phyloP scores from a whole-genome alignment of 345 rosid species.

The Brassica carinata region DNA sequence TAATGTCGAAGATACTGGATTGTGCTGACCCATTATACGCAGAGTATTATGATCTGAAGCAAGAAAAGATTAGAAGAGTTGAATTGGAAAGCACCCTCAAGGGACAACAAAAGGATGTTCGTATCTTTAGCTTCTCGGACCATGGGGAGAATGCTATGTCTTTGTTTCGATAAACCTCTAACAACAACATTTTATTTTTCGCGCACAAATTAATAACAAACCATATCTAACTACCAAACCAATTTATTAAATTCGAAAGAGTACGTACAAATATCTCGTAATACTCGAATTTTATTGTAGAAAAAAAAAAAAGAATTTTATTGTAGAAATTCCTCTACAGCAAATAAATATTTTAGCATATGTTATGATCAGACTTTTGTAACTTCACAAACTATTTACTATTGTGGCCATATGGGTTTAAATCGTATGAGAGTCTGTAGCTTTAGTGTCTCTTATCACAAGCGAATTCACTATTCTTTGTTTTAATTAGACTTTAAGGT shows the following conservation, averaged over 20 bases:
- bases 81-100: not conserved
- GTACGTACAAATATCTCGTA: not conserved
- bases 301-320: not conserved
- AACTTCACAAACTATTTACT: too few relatives aligned
- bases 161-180: not conserved
- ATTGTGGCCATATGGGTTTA: too few relatives aligned
- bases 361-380: not conserved
- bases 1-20: constrained; percentile 2
- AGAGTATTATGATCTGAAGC: not conserved
- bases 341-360: not conserved
- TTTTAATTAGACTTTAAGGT: not conserved
- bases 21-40: not conserved
- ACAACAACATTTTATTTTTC: not conserved
- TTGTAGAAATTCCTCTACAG: not conserved
- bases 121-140: not conserved
- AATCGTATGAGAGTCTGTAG: not conserved
- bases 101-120: not conserved
- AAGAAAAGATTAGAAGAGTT: not conserved
- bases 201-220: not conserved
- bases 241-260: not conserved
- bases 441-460: not conserved
- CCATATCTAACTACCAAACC: not conserved
- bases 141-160: not conserved
- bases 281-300: not conserved
- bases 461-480: too few relatives aligned